Evolutionary conservation across 352 stramenopile genomes (phyloP), one percentile per base, ranked within the genome.

Genomic region (Phytophthora vignae): DNA sequence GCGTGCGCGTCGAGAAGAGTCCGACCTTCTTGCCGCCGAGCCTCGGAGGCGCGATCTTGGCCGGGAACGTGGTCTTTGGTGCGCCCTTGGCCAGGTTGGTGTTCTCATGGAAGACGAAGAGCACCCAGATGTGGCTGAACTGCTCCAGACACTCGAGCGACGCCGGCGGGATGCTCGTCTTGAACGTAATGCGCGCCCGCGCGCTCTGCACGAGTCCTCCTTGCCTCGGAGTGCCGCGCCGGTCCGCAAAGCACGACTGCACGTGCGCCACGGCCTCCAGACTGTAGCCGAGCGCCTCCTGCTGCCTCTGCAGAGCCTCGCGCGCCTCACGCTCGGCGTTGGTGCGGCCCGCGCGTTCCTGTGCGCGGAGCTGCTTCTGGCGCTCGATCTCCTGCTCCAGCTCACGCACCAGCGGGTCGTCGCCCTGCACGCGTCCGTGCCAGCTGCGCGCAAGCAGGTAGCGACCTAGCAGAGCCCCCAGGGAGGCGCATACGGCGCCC

Each of bases 1-100:
- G 98, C 54, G 96, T 98, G 29, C 98, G 84, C 1, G 98, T 99
- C 17, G 96, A 98, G 68, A 99, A 99, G 48, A 99, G 84, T 9
- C 98, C 98, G 44, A 97, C 88, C 64, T 96, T 95, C 55, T 91
- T 83, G 2, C 91, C 90, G 0, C 81, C 81, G 0, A 95, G 79
- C 49, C 87, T 86, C 38, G 88, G 88, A 15, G 85, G 89, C 3
- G 86, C 84, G 60, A 96, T 96, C 70, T 96, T 96, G 70, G 89
- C 89, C 0, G 85, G 76, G 67, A 94, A 93, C 9, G 87, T 92
- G 29, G 83, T 77, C 44, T 92, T 92, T 38, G 73, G 79, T 55
- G 64, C 54, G 8, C 68, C 64, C 42, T 89, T 90, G 40, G 78
- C 75, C 38, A 90, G 55, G 64, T 97, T 97, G 8, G 91, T 97